Base-by-base conservation (phyloP, 1,139 yeast genomes). In the Zhuliangozyma parablackwelliae region DNA sequence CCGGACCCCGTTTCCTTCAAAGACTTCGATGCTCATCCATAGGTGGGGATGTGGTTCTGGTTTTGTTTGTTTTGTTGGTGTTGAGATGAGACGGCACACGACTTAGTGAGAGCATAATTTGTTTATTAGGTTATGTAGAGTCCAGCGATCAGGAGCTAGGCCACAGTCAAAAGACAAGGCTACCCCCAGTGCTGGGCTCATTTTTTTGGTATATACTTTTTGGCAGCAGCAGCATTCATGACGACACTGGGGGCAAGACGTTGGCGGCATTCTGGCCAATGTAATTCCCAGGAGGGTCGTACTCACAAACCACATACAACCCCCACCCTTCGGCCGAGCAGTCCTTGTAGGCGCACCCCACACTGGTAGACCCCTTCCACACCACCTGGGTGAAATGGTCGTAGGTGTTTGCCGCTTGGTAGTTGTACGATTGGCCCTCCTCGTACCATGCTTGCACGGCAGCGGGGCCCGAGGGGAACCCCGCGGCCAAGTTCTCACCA, bases 401-500 rank as follows among this genome's bases (percentile, higher is more conserved):
- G 43, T 82, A 65, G 11, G 53, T 45, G 34, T 51, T 53, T 20
- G 64, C 57, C 16, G 57, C 35, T 11, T 51, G 46, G 61, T 65
- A 83, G 64, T 78, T 67, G 69, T 84, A 88, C 37, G 58, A 46
- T 10, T 54, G 46, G 48, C 79, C 80, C 65, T 87, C 96, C 46
- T 69, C 64, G 68, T 86, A 87, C 97, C 96, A 89, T 35, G 92
- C 96, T 34, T 75, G 72, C 40, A 86, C 81, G 31, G 89, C 87
- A 29, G 59, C 42, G 11, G 63, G 53, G 29, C 77, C 85, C 26
- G 70, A 66, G 29, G 71, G 45, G 61, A 71, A 75, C 39, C 96
- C 96, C 37, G 78, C 67, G 35, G 95, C 96, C 55, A 89, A 71
- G 72, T 88, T 89, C 66, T 89, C 96, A 56, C 96, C 96, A 65